phyloP scores from a whole-genome alignment of 257 asterid genomes.

The Dorcoceras hygrometricum region DNA sequence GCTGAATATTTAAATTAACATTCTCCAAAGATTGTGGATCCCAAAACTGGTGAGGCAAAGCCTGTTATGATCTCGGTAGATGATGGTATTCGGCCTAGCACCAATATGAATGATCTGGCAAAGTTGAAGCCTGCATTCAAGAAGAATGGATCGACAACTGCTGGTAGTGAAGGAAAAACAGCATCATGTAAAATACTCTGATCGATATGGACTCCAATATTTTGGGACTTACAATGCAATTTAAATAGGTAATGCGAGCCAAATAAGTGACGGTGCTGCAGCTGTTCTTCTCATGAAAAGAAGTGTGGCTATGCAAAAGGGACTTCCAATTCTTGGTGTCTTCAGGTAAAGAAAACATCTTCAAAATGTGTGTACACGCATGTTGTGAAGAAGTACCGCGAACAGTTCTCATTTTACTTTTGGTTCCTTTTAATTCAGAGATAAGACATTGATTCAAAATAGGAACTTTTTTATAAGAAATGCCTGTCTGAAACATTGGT shows the following conservation, averaged over 20 bases:
- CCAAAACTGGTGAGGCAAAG: slow-evolving; percentile 60
- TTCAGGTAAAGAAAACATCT: slow-evolving; percentile 51
- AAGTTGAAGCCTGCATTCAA: slow-evolving; percentile 91
- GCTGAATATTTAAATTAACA: slow-evolving; percentile 13
- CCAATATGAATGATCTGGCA: slow-evolving; percentile 63
- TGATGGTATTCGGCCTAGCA: slow-evolving; percentile 80
- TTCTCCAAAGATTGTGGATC: slow-evolving; percentile 58
- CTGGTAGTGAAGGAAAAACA: slow-evolving; percentile 44
- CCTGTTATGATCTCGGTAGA: slow-evolving; percentile 64
- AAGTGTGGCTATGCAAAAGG: slow-evolving; percentile 67
- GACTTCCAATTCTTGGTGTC: slow-evolving; percentile 80
- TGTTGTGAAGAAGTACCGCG: not conserved
- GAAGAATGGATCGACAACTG: slow-evolving; percentile 83
- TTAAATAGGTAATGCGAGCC: slow-evolving; percentile 74
- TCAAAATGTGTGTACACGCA: not conserved
- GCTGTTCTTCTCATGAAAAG: slow-evolving; percentile 97
- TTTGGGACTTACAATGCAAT: slow-evolving; percentile 14
- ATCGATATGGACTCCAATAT: not conserved
- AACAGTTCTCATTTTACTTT: not conserved
- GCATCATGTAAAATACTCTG: not conserved
- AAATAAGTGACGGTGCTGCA: slow-evolving; percentile 91
- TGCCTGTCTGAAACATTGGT: not conserved
- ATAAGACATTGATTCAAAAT: not conserved
- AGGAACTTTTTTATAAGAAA: not conserved
- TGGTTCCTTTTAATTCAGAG: not conserved